These are phyloP conservation scores for Diaporthe sp. DNA, from an alignment of 2,329 filamentous ascomycete species.

Conservation along the genomic window DNA sequence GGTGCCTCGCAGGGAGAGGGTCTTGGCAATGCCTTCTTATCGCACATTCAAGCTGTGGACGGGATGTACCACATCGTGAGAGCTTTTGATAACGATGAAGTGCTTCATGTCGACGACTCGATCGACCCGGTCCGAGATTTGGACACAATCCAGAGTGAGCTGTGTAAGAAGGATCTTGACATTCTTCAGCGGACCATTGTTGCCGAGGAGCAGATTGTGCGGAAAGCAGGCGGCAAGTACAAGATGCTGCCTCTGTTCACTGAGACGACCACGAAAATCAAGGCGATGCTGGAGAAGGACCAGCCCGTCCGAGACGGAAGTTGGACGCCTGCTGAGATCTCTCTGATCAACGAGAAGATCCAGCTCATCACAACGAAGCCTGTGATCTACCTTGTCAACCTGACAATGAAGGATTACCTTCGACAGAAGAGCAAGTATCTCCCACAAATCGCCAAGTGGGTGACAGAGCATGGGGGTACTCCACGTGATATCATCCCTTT, in stretches of 20 bases:
- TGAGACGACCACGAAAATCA: conserved; percentile 57
- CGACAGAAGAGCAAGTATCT: conserved; percentile 61
- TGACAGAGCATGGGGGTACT: conserved; percentile 56
- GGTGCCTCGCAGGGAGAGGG: conserved; percentile 58
- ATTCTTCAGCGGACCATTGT: conserved; percentile 55
- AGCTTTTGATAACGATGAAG: conserved; percentile 60
- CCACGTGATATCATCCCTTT: conserved; percentile 58
- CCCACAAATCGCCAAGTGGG: conserved; percentile 58
- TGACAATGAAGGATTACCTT: conserved; percentile 62
- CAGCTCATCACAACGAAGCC: conserved; percentile 61
- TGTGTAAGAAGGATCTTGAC: conserved; percentile 58
- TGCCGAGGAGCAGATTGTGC: conserved; percentile 54
- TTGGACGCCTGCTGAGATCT: conserved; percentile 58
- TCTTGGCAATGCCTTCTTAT: conserved; percentile 59
- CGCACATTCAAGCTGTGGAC: conserved; percentile 60
- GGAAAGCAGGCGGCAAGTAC: conserved; percentile 58
- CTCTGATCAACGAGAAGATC: conserved; percentile 60
- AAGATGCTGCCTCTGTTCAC: conserved; percentile 60
- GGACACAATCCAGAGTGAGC: conserved; percentile 54
- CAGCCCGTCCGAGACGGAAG: conserved; percentile 56
- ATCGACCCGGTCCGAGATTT: conserved; percentile 59
- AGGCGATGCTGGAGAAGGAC: conserved; percentile 54
- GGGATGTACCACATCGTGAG: conserved; percentile 60
- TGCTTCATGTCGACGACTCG: conserved; percentile 60
- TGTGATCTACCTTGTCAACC: conserved; percentile 58